Base-by-base conservation (phyloP, 257 asterid species). In the Ehretia macrophylla region DNA sequence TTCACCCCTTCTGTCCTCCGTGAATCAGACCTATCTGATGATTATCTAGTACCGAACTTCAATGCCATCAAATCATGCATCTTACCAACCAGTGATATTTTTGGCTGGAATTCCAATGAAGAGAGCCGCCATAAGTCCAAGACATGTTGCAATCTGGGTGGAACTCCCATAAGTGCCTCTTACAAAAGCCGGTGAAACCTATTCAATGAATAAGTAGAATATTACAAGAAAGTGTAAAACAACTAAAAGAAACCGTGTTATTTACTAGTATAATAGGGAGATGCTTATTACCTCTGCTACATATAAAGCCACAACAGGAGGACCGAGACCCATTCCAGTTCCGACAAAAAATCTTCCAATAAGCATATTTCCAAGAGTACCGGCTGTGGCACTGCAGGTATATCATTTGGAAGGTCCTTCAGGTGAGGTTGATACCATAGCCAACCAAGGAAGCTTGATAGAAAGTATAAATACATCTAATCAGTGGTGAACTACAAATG, bases 111-210 rank as follows among this genome's bases (percentile, higher is more conserved):
- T 83, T 35, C 98, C 98, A 12, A 88, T 68, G 48, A 88, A 65
- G 38, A 91, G 90, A 60, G 96, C 61, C 14, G 82, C 72, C 86
- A 88, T 63, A 40, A 91, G 81, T 48, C 98, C 98, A 46, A 83
- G 85, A 72, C 96, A 85, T 18, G 98, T 85, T 70, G 98, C 94
- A 52, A 88, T 88, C 78, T 91, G 98, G 35, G 90, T 79, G 74
- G 81, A 85, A 74, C 96, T 91, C 55, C 98, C 98, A 51, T 77
- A 91, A 20, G 96, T 91, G 60, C 98, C 98, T 84, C 98, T 80
- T 67, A 85, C 85, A 74, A 69, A 91, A 75, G 91, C 86, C 40
- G 96, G 98, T 35, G 98, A 88, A 46, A 91, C 88, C 98, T 91
- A 83, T 72, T 61, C 65, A 68, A 55, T 45, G 47, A 59, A 62